A percentile compares a stretch with the other conserved stretches of the same genome.
These are phyloP conservation scores for Cucurbita moschata DNA, from an alignment of 306 rosid genomes.

Conservation along the genomic window DNA sequence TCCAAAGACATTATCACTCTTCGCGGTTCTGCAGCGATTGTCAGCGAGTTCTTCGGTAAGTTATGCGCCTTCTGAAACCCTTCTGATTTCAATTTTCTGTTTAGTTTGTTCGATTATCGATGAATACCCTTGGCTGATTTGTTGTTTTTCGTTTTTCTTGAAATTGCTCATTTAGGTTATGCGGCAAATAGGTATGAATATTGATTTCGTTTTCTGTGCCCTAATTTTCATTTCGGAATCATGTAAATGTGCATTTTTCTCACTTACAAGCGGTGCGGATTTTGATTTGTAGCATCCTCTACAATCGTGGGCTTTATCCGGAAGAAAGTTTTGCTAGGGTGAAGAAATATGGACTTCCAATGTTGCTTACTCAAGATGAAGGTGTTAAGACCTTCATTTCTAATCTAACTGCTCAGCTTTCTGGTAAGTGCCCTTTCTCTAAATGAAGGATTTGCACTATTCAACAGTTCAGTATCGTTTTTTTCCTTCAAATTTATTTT, in stretches of 20 bases:
- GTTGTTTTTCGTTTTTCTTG: neutral
- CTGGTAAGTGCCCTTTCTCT: conserved; percentile 28
- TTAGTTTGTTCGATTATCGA: neutral
- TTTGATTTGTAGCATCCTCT: conserved; percentile 40
- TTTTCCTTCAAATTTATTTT: neutral
- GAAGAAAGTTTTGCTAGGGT: conserved; percentile 87
- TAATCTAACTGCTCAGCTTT: conserved; percentile 65
- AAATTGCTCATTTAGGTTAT: conserved; percentile 42
- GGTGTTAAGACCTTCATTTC: conserved; percentile 75
- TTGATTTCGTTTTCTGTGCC: neutral
- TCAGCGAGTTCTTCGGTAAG: conserved; percentile 92
- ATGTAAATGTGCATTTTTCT: neutral
- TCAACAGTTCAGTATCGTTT: neutral
- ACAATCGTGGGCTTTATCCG: conserved; percentile 86
- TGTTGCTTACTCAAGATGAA: conserved; percentile 90
- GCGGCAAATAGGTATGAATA: conserved; percentile 75
- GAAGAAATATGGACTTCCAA: conserved; percentile 91
- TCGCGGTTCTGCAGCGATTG: conserved; percentile 92
- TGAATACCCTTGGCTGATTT: conserved; percentile 7
- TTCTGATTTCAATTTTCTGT: neutral
- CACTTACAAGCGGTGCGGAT: neutral
- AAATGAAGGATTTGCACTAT: neutral
- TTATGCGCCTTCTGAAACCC: neutral
- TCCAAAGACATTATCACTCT: conserved; percentile 90
- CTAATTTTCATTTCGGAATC: neutral